Evolutionary conservation across 441 rosid species (phyloP).

Genomic region (Brassica hybrid): DNA sequence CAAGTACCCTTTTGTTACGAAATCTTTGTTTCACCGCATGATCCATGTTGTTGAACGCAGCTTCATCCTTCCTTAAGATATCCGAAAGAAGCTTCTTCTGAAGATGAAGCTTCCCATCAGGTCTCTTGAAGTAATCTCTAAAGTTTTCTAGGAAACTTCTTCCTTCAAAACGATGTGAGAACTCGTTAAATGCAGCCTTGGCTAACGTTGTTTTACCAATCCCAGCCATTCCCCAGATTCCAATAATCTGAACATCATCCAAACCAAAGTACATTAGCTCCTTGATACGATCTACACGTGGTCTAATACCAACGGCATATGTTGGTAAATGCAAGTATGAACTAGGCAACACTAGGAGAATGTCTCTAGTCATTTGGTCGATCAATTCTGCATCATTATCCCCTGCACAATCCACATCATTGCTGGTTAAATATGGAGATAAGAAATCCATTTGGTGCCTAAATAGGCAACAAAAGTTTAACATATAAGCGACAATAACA

Average conservation of each 20-base stretch:
- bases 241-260: background rate
- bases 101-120: background rate
- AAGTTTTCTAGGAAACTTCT: background rate
- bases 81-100: conserved; percentile 1
- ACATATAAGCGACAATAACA: too few species aligned
- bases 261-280: background rate
- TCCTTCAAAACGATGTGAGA: background rate
- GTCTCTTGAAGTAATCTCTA: background rate
- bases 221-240: background rate
- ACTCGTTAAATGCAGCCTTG: background rate
- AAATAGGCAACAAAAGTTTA: too few species aligned
- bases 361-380: background rate
- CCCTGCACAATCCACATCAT: background rate
- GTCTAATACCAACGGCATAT: background rate
- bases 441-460: too few species aligned
- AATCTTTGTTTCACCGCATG: background rate
- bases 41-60: background rate
- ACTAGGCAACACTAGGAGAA: background rate
- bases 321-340: background rate
- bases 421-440: background rate
- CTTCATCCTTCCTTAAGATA: background rate
- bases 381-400: background rate
- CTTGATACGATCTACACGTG: background rate
- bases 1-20: background rate
- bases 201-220: background rate